Evolutionary conservation across 345 rosid genomes (phyloP), one percentile per base, ranked within the genome.

Genomic region (Psidium friedrichsthalianum): DNA sequence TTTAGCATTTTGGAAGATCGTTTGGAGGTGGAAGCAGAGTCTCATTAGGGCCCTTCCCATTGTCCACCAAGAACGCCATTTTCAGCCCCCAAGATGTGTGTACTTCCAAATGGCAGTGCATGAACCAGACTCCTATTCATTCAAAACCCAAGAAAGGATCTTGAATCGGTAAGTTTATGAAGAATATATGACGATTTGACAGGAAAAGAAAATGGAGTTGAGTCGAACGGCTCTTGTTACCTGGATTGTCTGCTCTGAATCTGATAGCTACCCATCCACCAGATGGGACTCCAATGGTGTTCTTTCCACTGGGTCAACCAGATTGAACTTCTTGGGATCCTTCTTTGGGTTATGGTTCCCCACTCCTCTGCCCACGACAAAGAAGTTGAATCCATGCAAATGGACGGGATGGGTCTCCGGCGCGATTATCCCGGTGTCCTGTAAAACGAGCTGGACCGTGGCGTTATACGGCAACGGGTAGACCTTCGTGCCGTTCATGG

Each of bases 251-350:
- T 16, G 98, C 96, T 12, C 89, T 90, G 88, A 94, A 95, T 88
- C 98, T 88, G 49, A 95, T 91, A 10, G 98, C 96, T 3, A 88
- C 86, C 98, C 98, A 95, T 21, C 98, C 98, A 18, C 98, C 96
- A 0, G 96, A 90, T 0, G 98, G 98, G 51, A 95, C 93, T 86
- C 98, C 98, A 57, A 94, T 86, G 0, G 98, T 95, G 85, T 95
- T 95, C 98, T 92, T 89, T 95, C 98, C 0, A 93, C 94, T 21
- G 98, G 98, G 86, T 95, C 96, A 56, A 94, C 90, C 47, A 95
- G 91, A 87, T 95, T 95, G 29, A 90, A 90, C 6, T 69, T 89
- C 47, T 85, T 83, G 15, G 91, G 85, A 87, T 90, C 92, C 15
- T 47, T 84, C 74, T 84, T 88, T 5, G 91, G 82, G 55, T 90